These are phyloP conservation scores for Biscutella laevigata DNA, from an alignment of 441 rosid species.

Conservation along the genomic window DNA sequence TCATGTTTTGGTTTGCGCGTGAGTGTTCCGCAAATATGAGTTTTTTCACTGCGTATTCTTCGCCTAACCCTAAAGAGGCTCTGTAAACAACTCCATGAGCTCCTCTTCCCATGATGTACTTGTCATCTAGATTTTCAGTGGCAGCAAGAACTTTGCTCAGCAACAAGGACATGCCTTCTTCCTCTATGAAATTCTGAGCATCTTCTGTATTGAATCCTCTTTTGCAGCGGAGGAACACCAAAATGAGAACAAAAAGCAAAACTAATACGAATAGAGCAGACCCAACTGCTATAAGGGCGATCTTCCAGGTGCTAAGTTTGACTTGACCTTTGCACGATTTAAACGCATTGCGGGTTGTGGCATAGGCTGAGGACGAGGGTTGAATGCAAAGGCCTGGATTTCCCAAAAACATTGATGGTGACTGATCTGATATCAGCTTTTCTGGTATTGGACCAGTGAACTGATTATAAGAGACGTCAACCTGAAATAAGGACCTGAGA, in stretches of 20 bases:
- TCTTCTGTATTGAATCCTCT: constrained; percentile 26
- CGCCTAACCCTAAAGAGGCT: constrained; percentile 39
- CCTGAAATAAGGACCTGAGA: constrained; percentile 26
- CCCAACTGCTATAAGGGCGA: constrained; percentile 37
- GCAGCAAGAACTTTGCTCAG: constrained; percentile 52
- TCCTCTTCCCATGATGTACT: constrained; percentile 43
- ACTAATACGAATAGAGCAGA: constrained; percentile 22
- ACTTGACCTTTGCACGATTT: constrained; percentile 34
- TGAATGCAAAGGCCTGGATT: constrained; percentile 54
- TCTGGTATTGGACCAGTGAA: constrained; percentile 60
- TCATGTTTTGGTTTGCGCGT: constrained; percentile 42
- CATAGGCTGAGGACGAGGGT: constrained; percentile 22
- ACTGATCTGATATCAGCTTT: constrained; percentile 26
- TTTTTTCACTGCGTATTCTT: constrained; percentile 56
- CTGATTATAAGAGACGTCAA: constrained; percentile 52
- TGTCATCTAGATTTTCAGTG: constrained; percentile 29
- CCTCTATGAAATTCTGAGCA: constrained; percentile 27
- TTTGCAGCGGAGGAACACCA: constrained; percentile 15
- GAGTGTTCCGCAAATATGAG: constrained; percentile 32
- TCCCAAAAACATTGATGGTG: constrained; percentile 40
- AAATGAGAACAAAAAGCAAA: constrained; percentile 31
- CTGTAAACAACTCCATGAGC: constrained; percentile 71
- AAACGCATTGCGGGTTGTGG: constrained; percentile 21
- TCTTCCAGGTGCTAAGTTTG: constrained; percentile 28
- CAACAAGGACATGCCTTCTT: constrained; percentile 40